A percentile compares a stretch with the other conserved stretches of the same genome.
Evolutionary conservation across 73 alveolate genomes (phyloP).

Genomic region (Tetrahymena malaccensis): DNA sequence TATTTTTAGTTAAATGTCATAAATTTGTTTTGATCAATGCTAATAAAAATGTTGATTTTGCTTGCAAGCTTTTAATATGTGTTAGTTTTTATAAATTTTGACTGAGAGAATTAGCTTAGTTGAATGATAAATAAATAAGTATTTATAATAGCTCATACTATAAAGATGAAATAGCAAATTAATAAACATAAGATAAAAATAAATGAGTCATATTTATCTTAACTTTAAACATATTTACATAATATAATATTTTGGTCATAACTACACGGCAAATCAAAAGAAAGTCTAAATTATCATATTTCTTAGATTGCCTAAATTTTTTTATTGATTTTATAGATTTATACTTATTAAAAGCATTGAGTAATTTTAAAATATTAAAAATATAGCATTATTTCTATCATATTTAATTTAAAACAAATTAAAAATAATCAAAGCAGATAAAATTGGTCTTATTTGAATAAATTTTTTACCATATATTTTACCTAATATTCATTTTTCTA

Average conservation of each 20-base stretch:
- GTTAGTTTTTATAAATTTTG: not conserved
- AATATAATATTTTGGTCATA: no score
- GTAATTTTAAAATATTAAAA: not conserved
- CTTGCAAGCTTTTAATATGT: not conserved
- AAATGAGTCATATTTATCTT: not conserved
- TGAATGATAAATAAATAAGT: not conserved
- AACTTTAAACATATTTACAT: not conserved
- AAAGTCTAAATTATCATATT: no score
- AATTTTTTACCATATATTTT: no score
- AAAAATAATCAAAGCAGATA: no score
- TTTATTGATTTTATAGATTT: not conserved
- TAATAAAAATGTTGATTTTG: not conserved
- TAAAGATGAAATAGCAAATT: no score
- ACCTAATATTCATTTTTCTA: no score
- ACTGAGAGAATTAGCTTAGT: not conserved
- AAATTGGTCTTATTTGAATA: no score
- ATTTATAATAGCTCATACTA: not conserved
- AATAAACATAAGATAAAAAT: not conserved
- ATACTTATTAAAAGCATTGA: not conserved
- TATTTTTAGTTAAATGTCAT: no score
- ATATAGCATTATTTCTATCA: not conserved
- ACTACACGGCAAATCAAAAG: not conserved
- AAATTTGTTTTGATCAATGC: not conserved
- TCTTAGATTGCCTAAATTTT: no score
- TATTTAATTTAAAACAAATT: no score